phyloP scores from a whole-genome alignment of 495 filamentous ascomycete genomes.

The Neohortaea acidophila region DNA sequence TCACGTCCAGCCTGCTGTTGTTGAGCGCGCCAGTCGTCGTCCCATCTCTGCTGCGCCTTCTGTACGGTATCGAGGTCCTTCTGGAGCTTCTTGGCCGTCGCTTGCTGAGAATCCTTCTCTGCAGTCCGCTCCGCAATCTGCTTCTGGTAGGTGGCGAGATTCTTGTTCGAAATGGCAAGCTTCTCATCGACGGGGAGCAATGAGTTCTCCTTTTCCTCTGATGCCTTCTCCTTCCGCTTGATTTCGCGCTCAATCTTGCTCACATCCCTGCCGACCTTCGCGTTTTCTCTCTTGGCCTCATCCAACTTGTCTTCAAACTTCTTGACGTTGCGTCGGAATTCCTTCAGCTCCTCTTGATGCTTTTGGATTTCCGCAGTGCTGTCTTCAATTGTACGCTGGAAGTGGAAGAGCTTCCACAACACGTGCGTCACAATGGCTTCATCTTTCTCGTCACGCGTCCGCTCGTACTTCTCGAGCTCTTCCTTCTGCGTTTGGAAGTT shows the following conservation, averaged over 20 bases:
- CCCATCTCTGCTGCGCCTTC: conserved; percentile 81
- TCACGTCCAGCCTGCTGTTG: conserved; percentile 75
- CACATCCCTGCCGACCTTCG: conserved; percentile 63
- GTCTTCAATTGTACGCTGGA: conserved; percentile 81
- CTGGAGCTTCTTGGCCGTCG: conserved; percentile 50
- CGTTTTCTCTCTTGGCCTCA: conserved; percentile 72
- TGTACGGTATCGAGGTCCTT: conserved; percentile 72
- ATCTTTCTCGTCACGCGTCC: conserved; percentile 77
- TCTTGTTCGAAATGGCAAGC: conserved; percentile 60
- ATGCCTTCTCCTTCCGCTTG: conserved; percentile 70
- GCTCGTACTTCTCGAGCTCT: conserved; percentile 81
- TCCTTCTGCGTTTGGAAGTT: conserved; percentile 95
- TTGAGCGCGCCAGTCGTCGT: conserved; percentile 66
- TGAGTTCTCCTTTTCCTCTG: conserved; percentile 70
- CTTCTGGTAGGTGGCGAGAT: conserved; percentile 48
- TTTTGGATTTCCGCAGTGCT: conserved; percentile 82
- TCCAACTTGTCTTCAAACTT: conserved; percentile 71
- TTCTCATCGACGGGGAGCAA: conserved; percentile 88
- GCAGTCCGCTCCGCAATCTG: conserved; percentile 56
- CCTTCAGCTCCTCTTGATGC: conserved; percentile 91
- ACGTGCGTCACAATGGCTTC: conserved; percentile 88
- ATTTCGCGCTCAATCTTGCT: conserved; percentile 68
- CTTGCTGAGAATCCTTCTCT: conserved; percentile 54
- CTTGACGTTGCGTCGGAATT: conserved; percentile 74
- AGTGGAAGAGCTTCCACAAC: conserved; percentile 92